Evolutionary conservation across 164 flowering plant species (phyloP).

Genomic region (Chimonanthus salicifolius): DNA sequence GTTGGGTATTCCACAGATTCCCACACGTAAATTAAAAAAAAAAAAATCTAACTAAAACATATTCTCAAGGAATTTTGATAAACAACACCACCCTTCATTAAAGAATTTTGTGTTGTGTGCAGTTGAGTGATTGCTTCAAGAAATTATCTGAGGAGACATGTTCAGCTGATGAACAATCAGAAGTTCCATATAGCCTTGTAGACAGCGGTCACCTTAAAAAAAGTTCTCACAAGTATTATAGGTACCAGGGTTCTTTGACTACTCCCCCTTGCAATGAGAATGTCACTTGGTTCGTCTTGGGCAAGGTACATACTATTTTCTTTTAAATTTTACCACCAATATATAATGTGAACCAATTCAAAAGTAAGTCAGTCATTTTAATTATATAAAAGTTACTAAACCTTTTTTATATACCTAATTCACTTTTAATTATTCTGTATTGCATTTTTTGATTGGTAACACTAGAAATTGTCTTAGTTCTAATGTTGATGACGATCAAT

Average conservation of each 20-base stretch:
- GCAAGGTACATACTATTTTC: conserved; percentile 8
- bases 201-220: conserved; percentile 19
- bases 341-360: no score
- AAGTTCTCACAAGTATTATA: conserved; percentile 23
- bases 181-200: conserved; percentile 21
- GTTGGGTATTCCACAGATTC: no score
- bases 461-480: no score
- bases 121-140: conserved; percentile 22
- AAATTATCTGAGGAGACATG: conserved; percentile 27
- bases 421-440: no score
- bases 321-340: no score
- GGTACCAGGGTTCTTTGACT: conserved; percentile 38
- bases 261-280: conserved; percentile 17
- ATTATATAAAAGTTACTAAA: no score
- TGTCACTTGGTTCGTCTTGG: conserved; percentile 1
- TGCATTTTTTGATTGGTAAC: no score
- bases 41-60: not conserved
- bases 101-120: not conserved
- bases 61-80: not conserved
- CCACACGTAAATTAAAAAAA: no score
- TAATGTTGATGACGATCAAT: no score
- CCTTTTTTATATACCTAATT: no score
- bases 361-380: no score
- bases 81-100: no score
- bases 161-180: conserved; percentile 20